phyloP scores from a whole-genome alignment of 495 filamentous ascomycete genomes.

The Talaromyces stipitatus region DNA sequence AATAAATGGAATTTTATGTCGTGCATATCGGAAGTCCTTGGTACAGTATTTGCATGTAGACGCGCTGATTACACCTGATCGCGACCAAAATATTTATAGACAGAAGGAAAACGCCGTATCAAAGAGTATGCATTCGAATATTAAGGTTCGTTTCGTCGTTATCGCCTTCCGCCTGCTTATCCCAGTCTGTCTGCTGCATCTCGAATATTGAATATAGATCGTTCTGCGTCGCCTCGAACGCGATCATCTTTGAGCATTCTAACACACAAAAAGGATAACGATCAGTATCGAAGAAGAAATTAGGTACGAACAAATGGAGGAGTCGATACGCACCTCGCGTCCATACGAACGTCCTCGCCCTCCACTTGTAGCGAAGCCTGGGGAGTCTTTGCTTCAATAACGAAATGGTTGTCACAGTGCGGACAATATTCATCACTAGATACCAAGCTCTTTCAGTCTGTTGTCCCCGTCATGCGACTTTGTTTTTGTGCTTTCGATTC shows the following conservation, averaged over 20 bases:
- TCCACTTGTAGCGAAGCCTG: constrained; percentile 76
- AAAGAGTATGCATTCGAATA: not conserved
- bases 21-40: not conserved
- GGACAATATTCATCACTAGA: constrained; percentile 93
- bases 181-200: constrained; percentile 68
- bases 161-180: constrained; percentile 26
- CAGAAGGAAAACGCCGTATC: not conserved
- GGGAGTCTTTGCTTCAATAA: constrained; percentile 78
- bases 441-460: not conserved
- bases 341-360: constrained; percentile 78
- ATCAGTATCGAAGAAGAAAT: not conserved
- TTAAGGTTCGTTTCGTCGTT: constrained; percentile 24
- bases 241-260: constrained; percentile 94
- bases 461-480: not conserved
- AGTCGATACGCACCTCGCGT: constrained; percentile 46
- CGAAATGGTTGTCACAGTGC: constrained; percentile 98
- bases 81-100: not conserved
- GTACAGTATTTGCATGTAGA: not conserved
- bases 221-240: constrained; percentile 50
- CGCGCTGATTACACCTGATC: not conserved
- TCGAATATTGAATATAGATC: constrained; percentile 67
- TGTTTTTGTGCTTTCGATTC: not conserved
- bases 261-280: not conserved
- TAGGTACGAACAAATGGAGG: not conserved
- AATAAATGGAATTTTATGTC: not conserved